A percentile compares a stretch with the other conserved stretches of the same genome.
Evolutionary conservation across 2,329 filamentous ascomycete species (phyloP).

Genomic region (Gnomoniopsis sp.): DNA sequence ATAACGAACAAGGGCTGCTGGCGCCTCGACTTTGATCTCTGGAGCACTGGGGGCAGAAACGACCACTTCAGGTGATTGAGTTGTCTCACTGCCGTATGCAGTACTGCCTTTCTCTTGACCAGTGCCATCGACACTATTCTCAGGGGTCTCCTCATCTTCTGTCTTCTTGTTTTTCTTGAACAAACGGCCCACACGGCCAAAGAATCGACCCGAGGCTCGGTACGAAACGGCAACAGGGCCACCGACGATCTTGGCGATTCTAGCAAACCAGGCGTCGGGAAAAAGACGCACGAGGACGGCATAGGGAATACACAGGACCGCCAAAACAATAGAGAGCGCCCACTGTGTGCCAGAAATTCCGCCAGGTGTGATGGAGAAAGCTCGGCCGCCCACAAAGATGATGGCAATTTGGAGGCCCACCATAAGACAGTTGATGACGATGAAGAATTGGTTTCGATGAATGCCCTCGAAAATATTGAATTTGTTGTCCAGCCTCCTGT

Average conservation of each 20-base stretch:
- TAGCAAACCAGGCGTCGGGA: conserved; percentile 41
- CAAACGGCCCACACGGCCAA: conserved; percentile 17
- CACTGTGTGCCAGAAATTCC: conserved; percentile 15
- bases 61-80: too few species aligned
- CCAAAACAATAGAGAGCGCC: conserved; percentile 15
- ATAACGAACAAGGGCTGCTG: too few species aligned
- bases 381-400: conserved; percentile 53
- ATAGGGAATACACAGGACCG: conserved; percentile 45
- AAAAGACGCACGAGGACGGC: conserved; percentile 47
- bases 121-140: too few species aligned
- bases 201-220: conserved; percentile 18
- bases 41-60: too few species aligned
- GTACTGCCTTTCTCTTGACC: too few species aligned
- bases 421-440: conserved; percentile 55
- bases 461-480: conserved; percentile 60
- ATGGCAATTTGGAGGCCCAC: conserved; percentile 55
- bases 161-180: conserved; percentile 13
- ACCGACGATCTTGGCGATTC: conserved; percentile 27
- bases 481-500: conserved; percentile 59
- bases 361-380: conserved; percentile 23
- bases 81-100: too few species aligned
- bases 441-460: conserved; percentile 54
- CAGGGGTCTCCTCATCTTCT: conserved; percentile 4
- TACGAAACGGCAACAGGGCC: conserved; percentile 28
- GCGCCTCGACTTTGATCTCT: too few species aligned